Conservation (phyloP, 768 basidiomycete species). For the Lentinula sp. region DNA sequence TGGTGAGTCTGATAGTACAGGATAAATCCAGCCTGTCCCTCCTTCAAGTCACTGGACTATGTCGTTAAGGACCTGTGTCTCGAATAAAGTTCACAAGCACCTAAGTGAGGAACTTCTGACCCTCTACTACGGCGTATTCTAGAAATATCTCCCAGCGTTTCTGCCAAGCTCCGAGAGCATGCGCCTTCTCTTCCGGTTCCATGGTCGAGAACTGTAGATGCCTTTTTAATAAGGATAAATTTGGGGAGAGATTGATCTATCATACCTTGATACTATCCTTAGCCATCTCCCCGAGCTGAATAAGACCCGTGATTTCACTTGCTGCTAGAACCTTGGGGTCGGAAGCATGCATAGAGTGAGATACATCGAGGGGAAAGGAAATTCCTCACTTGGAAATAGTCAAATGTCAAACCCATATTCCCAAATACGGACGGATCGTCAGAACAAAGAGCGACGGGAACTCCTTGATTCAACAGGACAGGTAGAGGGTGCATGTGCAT, state of each 20-base stretch:
- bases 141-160: constrained; percentile 42
- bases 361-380: background rate
- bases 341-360: no score
- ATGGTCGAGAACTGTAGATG: constrained; percentile 34
- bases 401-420: constrained; percentile 72
- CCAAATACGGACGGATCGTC: constrained; percentile 78
- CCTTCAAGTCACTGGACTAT: no score
- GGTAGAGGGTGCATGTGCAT: constrained; percentile 80
- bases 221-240: background rate
- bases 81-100: no score
- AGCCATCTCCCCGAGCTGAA: constrained; percentile 56
- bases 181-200: constrained; percentile 36
- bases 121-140: constrained; percentile 18
- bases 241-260: background rate
- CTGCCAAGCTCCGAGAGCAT: constrained; percentile 39
- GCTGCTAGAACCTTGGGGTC: constrained; percentile 50
- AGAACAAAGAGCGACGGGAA: constrained; percentile 64
- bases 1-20: no score
- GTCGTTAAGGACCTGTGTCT: no score
- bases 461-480: constrained; percentile 63
- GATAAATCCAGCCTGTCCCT: no score
- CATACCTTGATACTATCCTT: constrained; percentile 58
- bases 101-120: background rate
- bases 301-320: constrained; percentile 61
- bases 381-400: constrained; percentile 62